These are phyloP conservation scores for Syncephalastrum racemosum DNA, from an alignment of 371 early-diverging fungal species.

Conservation along the genomic window DNA sequence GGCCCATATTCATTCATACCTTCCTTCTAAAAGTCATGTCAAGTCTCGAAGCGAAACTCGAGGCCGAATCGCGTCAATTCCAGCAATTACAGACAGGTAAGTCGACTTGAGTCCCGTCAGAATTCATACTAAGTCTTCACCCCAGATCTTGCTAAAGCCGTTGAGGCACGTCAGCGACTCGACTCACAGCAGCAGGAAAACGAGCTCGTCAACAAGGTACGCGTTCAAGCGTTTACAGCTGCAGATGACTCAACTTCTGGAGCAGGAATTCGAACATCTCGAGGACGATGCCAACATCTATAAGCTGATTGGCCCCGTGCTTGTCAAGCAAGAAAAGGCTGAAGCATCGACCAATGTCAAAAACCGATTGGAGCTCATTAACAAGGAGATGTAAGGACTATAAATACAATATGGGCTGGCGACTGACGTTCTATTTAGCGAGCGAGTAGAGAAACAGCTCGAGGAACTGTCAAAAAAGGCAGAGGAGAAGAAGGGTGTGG, in stretches of 20 bases:
- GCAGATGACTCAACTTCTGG: not conserved
- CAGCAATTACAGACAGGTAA: constrained; percentile 65
- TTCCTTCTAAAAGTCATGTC: constrained; percentile 7
- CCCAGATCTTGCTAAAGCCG: constrained; percentile 77
- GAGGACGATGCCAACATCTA: constrained; percentile 83
- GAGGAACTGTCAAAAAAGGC: constrained; percentile 30
- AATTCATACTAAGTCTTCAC: not conserved
- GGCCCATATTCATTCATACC: too few relatives aligned
- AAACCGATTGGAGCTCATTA: constrained; percentile 92
- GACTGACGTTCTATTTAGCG: constrained; percentile 43
- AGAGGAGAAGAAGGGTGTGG: constrained; percentile 25
- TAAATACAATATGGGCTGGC: not conserved
- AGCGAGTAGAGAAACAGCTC: constrained; percentile 81
- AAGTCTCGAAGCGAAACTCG: constrained; percentile 56
- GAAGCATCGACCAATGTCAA: constrained; percentile 90
- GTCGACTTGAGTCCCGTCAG: not conserved
- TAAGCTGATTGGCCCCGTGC: constrained; percentile 94
- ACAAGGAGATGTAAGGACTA: constrained; percentile 75
- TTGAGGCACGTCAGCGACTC: constrained; percentile 78
- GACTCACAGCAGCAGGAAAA: constrained; percentile 96
- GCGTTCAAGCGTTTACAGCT: not conserved
- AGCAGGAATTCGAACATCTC: constrained; percentile 83
- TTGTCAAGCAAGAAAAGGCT: constrained; percentile 87
- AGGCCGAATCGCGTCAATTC: constrained; percentile 64
- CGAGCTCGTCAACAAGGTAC: constrained; percentile 83